phyloP scores from a whole-genome alignment of 1,284 basidiomycete genomes.

The Microbotryum saponariae region DNA sequence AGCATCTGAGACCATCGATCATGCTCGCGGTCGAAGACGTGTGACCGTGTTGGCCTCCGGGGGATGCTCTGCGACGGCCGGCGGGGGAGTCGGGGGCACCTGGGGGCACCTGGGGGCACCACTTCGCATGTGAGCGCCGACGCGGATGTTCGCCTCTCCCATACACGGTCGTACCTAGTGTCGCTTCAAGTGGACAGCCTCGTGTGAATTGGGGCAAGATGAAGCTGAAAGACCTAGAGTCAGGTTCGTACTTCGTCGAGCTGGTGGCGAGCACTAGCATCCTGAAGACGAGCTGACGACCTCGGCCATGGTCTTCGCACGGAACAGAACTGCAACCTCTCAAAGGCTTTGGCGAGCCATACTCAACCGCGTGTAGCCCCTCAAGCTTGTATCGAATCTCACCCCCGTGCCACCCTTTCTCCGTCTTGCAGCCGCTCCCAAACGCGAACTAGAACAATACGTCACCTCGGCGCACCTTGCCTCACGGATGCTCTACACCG shows the following conservation, averaged over 20 bases:
- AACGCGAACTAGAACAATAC: slow-evolving; percentile 32
- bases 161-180: no score
- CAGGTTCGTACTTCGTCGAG: not conserved
- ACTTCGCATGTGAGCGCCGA: no score
- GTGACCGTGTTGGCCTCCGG: no score
- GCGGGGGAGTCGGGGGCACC: no score
- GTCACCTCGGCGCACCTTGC: slow-evolving; percentile 28
- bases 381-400: not conserved
- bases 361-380: no score
- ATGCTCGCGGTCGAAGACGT: no score
- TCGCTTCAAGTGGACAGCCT: no score
- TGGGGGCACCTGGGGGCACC: no score
- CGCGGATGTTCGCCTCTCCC: no score
- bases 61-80: no score
- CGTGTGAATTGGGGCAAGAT: not conserved
- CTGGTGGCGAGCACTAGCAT: no score
- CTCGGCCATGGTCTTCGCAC: not conserved
- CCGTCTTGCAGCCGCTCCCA: slow-evolving; percentile 10
- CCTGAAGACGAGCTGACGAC: not conserved
- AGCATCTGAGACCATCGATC: no score
- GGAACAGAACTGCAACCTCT: slow-evolving; percentile 27
- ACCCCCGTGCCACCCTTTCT: not conserved
- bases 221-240: slow-evolving; percentile 30
- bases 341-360: slow-evolving; percentile 22
- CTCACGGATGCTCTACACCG: slow-evolving; percentile 29